Base-by-base conservation (phyloP, 805 yeast species). In the Yarrowia deformans region DNA sequence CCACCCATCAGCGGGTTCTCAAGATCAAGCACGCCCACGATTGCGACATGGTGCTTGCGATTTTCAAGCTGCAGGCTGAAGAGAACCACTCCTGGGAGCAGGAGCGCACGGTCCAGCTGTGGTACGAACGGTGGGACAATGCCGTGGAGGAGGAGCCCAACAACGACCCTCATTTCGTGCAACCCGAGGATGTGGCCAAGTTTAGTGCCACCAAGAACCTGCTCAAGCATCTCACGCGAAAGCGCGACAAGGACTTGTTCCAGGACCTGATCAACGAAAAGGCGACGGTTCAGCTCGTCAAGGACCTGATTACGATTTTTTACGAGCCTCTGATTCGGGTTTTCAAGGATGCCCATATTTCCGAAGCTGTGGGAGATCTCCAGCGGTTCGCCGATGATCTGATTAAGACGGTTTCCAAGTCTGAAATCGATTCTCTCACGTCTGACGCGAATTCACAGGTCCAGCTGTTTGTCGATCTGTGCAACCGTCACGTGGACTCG, bases 201-300 rank as follows among this genome's bases (percentile, higher is more conserved):
- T 56, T 42, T 10, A 4, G 14, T 8, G 69, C 54, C 16, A 69
- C 18, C 56, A 87, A 85, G 70, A 88, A 88, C 69, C 82, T 89
- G 68, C 85, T 90, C 78, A 88, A 85, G 70, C 78, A 90, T 18
- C 84, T 84, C 71, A 80, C 90, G 1, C 84, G 95, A 43, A 88
- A 86, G 69, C 85, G 87, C 45, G 99, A 94, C 75, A 93, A 91
- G 76, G 86, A 87, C 69, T 79, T 89, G 52, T 78, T 93, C 81
- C 88, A 87, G 73, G 88, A 88, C 74, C 76, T 93, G 52, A 91
- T 97, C 97, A 87, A 86, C 56, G 97, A 93, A 73, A 92, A 94
- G 0, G 91, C 90, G 72, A 80, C 96, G 56, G 88, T 93, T n/a
- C 83, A 83, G 45, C 82, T 94, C 50, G 81, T 93, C 69, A 90